Evolutionary conservation across 2,329 filamentous ascomycete genomes (phyloP), one percentile per base, ranked within the genome.

Genomic region (Aspergillus fischeri): DNA sequence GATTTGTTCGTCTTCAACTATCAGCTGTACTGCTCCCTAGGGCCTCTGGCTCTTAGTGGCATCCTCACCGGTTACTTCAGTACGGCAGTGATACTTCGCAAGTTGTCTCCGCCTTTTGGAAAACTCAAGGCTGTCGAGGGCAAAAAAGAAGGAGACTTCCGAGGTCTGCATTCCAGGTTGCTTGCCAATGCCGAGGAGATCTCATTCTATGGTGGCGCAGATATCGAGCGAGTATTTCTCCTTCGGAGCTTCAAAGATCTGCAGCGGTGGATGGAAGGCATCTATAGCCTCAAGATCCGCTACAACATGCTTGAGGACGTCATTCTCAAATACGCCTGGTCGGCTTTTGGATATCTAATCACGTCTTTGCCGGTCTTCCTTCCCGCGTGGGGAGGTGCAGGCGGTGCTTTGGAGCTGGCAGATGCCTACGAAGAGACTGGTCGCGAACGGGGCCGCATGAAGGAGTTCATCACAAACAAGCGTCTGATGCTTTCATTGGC

Each of bases 221-320:
- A 94, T 51, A 96, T 95, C 79, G 94, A 99, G 74, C 94, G 94
- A 75, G 86, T 90, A 2, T 95, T 97, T 72, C 80, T 99, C 9
- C 91, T 96, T 68, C 88, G 86, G 68, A 92, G 95, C 65, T 99
- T 97, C 79, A 91, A 88, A 72, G 94, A 93, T 49, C 81, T 99
- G 28, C 94, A 94, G 74, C 88, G 85, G 61, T 97, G 92, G 90
- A 97, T 99, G 93, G 94, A 99, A 73, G 89, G 91, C 48, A 97
- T 99, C 63, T 99, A 99, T 76, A 92, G 92, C 74, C 86, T 97
- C 63, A 97, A 97, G 76, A 96, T 99, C 63, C 88, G 92, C 17
- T 99, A 99, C 79, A 99, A 97, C 72, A 99, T 99, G 79, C 86
- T 99, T 0, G 94, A 99, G 72, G 94, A 99, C 72, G 96, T 99